Conservation (phyloP, 352 stramenopile genomes). For the Globisporangium irregulare region DNA sequence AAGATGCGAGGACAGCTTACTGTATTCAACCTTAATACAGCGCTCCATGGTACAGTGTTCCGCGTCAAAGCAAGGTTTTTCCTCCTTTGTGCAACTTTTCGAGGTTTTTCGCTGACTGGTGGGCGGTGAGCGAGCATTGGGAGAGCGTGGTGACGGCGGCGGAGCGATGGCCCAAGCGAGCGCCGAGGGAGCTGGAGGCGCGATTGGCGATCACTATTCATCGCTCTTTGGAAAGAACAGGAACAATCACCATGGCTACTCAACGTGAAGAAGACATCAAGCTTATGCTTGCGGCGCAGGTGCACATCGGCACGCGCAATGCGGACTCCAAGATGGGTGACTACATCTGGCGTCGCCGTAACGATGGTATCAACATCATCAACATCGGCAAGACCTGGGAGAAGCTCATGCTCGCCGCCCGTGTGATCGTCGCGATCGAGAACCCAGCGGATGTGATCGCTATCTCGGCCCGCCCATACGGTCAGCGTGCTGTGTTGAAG, state of each 20-base stretch:
- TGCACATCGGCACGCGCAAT: conserved; percentile 99
- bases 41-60: background rate
- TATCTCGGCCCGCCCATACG: conserved; percentile 98
- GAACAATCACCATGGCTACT: conserved; percentile 70
- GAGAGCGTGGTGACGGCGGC: background rate
- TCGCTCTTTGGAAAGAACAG: conserved; percentile 53
- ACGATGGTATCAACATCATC: conserved; percentile 99
- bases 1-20: background rate
- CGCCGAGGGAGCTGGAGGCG: background rate
- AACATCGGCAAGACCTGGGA: conserved; percentile 99
- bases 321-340: conserved; percentile 98
- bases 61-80: background rate
- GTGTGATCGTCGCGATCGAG: conserved; percentile 99
- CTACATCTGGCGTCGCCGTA: conserved; percentile 99
- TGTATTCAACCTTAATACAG: background rate
- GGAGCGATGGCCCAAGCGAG: background rate
- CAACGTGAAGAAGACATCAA: conserved; percentile 99
- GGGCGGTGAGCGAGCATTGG: conserved; percentile 4
- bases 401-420: conserved; percentile 99
- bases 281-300: conserved; percentile 99
- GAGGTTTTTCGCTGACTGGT: conserved; percentile 16
- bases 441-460: conserved; percentile 99
- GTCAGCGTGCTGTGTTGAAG: conserved; percentile 99
- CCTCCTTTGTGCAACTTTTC: background rate
- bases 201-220: conserved; percentile 35